A percentile compares a stretch with the other conserved stretches of the same genome.
phyloP scores from a whole-genome alignment of 495 filamentous ascomycete species.

The Daldinia grandis region DNA sequence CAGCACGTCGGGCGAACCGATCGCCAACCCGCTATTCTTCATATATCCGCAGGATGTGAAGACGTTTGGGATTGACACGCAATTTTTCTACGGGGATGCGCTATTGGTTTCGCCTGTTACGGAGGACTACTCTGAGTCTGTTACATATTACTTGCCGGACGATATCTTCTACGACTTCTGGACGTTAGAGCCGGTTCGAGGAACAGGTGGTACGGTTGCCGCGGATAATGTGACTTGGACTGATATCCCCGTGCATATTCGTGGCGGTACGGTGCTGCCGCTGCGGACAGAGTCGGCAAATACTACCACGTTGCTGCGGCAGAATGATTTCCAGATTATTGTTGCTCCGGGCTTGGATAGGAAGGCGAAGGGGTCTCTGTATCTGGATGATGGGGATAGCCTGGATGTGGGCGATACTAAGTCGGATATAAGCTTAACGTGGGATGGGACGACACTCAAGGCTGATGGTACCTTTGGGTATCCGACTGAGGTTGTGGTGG shows the following conservation, averaged over 20 bases:
- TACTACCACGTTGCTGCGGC: constrained; percentile 72
- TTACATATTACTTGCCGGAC: constrained; percentile 75
- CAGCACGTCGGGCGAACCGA: constrained; percentile 67
- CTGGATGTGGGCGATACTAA: constrained; percentile 58
- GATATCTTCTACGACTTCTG: constrained; percentile 83
- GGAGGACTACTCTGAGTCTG: constrained; percentile 66
- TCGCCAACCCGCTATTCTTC: constrained; percentile 74
- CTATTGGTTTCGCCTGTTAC: constrained; percentile 76
- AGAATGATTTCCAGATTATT: constrained; percentile 71
- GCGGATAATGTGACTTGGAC: constrained; percentile 64
- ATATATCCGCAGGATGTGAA: constrained; percentile 71
- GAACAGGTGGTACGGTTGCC: constrained; percentile 60
- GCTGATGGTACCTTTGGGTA: constrained; percentile 61
- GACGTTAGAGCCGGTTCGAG: constrained; percentile 64
- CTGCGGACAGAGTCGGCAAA: constrained; percentile 67
- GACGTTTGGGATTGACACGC: constrained; percentile 66
- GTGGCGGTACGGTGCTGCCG: constrained; percentile 74
- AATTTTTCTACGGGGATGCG: constrained; percentile 78
- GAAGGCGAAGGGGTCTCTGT: constrained; percentile 56
- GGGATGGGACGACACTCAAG: constrained; percentile 52
- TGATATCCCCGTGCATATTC: constrained; percentile 77
- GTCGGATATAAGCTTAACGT: constrained; percentile 58
- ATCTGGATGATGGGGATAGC: constrained; percentile 69
- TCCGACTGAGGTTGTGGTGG: constrained; percentile 58
- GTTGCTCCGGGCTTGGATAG: constrained; percentile 65